Evolutionary conservation across 2,329 filamentous ascomycete genomes (phyloP).

Genomic region (Penicillium sp.): DNA sequence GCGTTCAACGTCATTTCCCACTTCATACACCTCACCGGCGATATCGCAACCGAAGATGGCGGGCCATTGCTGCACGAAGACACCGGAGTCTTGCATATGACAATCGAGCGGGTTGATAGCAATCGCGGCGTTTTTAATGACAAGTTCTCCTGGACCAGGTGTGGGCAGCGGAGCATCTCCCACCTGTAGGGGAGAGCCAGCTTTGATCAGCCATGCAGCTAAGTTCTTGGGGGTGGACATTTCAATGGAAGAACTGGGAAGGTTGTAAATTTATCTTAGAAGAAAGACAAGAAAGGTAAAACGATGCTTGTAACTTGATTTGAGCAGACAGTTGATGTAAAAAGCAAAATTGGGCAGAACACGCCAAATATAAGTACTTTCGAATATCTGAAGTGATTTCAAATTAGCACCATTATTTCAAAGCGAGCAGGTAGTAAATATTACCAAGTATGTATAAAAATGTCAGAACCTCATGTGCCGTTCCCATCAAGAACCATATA

Average conservation of each 20-base stretch:
- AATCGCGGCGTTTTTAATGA: not conserved
- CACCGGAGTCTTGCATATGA: not conserved
- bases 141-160: not conserved
- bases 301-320: not conserved
- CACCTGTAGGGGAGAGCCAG: not conserved
- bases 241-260: not conserved
- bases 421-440: not conserved
- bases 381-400: not conserved
- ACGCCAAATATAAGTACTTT: not conserved
- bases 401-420: not conserved
- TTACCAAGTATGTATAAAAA: not conserved
- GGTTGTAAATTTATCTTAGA: not conserved
- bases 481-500: no score
- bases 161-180: not conserved
- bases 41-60: not conserved
- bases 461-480: no score
- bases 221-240: not conserved
- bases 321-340: not conserved
- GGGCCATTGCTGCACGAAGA: not conserved
- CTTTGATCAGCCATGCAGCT: not conserved
- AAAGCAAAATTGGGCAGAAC: not conserved
- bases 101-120: not conserved
- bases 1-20: not conserved
- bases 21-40: not conserved
- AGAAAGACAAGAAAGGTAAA: not conserved